A percentile compares a stretch with the other conserved stretches of the same genome.
Evolutionary conservation across 768 basidiomycete species (phyloP).

Genomic region (Trametes maxima): DNA sequence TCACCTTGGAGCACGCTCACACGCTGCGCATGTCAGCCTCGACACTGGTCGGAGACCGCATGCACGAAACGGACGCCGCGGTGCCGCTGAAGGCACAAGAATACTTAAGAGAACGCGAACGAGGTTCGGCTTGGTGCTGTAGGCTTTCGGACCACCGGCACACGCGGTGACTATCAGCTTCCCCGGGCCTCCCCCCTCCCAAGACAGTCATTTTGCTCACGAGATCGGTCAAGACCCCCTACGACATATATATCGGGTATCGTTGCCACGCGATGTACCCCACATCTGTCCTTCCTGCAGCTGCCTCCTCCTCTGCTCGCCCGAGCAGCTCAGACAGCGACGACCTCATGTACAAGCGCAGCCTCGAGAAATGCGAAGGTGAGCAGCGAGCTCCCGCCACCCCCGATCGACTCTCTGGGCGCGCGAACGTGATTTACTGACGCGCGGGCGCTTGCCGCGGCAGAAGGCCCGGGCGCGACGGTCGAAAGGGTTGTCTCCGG

Average conservation of each 20-base stretch:
- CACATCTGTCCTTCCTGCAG: not conserved
- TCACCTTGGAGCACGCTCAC: not conserved
- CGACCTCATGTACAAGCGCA: conserved; percentile 11
- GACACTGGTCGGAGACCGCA: conserved; percentile 5
- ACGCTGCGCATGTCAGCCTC: conserved; percentile 10
- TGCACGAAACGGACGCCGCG: not conserved
- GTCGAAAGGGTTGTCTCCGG: not conserved
- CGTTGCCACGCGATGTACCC: conserved; percentile 3
- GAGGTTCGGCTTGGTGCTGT: not conserved
- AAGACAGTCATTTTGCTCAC: conserved; percentile 5
- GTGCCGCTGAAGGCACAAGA: not conserved
- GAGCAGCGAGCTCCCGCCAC: not conserved
- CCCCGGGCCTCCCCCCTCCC: not conserved
- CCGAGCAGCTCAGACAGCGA: conserved; percentile 2
- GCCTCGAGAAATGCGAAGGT: conserved; percentile 8
- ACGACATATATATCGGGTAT: conserved; percentile 10
- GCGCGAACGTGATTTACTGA: not conserved
- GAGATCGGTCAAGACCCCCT: not conserved
- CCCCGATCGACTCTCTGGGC: not conserved
- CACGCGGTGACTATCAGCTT: not conserved
- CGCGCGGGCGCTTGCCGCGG: not conserved
- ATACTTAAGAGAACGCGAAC: not conserved
- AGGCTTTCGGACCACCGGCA: not conserved
- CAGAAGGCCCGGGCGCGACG: not conserved
- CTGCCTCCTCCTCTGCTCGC: not conserved